Conservation (phyloP, 192 early-diverging fungal genomes). For the Coemansia sp. region DNA sequence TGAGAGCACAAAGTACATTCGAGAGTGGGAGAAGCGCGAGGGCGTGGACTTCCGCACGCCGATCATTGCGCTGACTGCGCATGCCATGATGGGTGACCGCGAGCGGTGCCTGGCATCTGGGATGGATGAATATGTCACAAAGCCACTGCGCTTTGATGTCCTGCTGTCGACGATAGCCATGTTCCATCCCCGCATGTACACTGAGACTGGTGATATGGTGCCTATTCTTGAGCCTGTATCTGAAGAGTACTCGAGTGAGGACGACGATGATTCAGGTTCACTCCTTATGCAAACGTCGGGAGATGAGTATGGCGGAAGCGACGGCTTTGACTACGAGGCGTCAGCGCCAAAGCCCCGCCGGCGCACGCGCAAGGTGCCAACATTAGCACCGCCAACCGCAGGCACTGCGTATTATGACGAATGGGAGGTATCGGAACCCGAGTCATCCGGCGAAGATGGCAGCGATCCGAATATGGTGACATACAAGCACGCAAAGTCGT, state of each 20-base stretch:
- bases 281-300: background rate
- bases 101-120: slow-evolving; percentile 79
- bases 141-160: slow-evolving; percentile 55
- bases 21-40: slow-evolving; percentile 62
- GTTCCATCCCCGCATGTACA: slow-evolving; percentile 52
- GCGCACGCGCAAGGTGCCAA: background rate
- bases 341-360: background rate
- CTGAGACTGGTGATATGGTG: slow-evolving; percentile 41
- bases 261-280: slow-evolving; percentile 8
- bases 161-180: slow-evolving; percentile 44
- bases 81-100: slow-evolving; percentile 88
- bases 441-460: background rate
- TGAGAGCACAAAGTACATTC: slow-evolving; percentile 78
- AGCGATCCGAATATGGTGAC: slow-evolving; percentile 15
- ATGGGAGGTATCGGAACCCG: background rate
- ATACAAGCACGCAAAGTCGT: slow-evolving; percentile 9
- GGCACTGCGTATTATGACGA: background rate
- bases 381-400: background rate
- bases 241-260: slow-evolving; percentile 5
- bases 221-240: slow-evolving; percentile 28
- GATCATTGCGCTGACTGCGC: slow-evolving; percentile 82
- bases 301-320: background rate
- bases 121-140: slow-evolving; percentile 79
- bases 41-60: slow-evolving; percentile 61
- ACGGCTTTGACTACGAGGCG: slow-evolving; percentile 5